phyloP scores from a whole-genome alignment of 2,329 filamentous ascomycete genomes.

The Cercospora zeina region DNA sequence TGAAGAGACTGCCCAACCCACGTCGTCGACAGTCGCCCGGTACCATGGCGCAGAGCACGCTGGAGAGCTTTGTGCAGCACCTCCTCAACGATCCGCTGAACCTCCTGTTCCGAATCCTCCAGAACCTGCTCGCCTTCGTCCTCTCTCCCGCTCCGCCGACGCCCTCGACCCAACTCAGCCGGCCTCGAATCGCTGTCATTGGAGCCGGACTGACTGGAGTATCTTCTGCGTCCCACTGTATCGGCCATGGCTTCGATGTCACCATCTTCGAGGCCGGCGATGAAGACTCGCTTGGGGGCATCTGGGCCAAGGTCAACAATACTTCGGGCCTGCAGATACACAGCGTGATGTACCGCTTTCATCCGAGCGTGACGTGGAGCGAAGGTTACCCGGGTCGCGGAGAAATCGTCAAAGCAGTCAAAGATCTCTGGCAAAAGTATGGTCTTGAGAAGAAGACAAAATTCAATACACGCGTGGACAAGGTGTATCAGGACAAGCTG shows the following conservation, averaged over 20 bases:
- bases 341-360: constrained; percentile 83
- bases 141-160: constrained; percentile 71
- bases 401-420: constrained; percentile 73
- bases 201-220: constrained; percentile 66
- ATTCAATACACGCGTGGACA: constrained; percentile 69
- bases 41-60: constrained; percentile 21
- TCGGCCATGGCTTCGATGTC: constrained; percentile 83
- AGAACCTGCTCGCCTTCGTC: constrained; percentile 63
- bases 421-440: constrained; percentile 72
- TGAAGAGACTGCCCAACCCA: not conserved
- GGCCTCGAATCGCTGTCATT: constrained; percentile 58
- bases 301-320: constrained; percentile 61
- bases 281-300: constrained; percentile 57
- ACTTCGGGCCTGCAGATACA: constrained; percentile 82
- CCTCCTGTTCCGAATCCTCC: constrained; percentile 64
- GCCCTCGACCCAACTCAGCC: constrained; percentile 56
- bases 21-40: not conserved
- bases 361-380: constrained; percentile 73
- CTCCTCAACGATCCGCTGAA: constrained; percentile 51
- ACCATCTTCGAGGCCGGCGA: constrained; percentile 73
- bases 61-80: constrained; percentile 28
- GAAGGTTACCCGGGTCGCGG: constrained; percentile 74
- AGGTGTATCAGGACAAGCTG: constrained; percentile 66
- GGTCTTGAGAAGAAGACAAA: constrained; percentile 67
- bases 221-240: constrained; percentile 76